A percentile compares a stretch with the other conserved stretches of the same genome.
Conservation (phyloP, 495 filamentous ascomycete species). For the Penicillium fimorum region DNA sequence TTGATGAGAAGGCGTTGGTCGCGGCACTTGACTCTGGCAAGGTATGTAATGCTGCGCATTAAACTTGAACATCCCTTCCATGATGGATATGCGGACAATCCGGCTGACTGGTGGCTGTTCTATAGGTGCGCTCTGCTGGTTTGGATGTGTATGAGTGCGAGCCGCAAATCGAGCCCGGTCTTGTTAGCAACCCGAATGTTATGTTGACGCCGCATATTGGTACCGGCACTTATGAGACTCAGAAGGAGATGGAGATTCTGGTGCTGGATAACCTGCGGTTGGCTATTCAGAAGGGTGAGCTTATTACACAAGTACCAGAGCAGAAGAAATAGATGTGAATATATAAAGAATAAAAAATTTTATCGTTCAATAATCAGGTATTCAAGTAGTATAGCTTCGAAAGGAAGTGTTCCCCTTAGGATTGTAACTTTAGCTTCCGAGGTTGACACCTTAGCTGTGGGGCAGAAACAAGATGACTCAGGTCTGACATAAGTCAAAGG, state of each 20-base stretch:
- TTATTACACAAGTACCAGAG: slow-evolving; percentile 71
- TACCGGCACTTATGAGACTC: slow-evolving; percentile 62
- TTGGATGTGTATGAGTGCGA: slow-evolving; percentile 83
- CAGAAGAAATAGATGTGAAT: slow-evolving; percentile 43
- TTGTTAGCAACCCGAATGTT: slow-evolving; percentile 66
- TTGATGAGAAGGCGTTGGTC: slow-evolving; percentile 76
- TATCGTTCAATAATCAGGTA: background rate
- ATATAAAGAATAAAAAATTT: background rate
- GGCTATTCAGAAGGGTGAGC: slow-evolving; percentile 61
- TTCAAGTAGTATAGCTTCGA: background rate
- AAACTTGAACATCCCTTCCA: background rate
- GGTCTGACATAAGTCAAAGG: slow-evolving; percentile 9
- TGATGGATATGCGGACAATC: background rate
- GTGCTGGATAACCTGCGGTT: slow-evolving; percentile 64
- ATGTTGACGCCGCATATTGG: slow-evolving; percentile 82
- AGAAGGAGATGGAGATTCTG: slow-evolving; percentile 77
- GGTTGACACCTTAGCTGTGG: background rate
- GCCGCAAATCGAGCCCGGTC: slow-evolving; percentile 66
- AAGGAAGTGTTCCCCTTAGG: background rate
- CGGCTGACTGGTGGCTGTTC: background rate
- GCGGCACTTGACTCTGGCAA: slow-evolving; percentile 65
- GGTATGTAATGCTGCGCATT: slow-evolving; percentile 41
- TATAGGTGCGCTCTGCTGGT: slow-evolving; percentile 53
- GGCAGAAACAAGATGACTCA: slow-evolving; percentile 6
- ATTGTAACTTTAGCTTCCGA: background rate